phyloP scores from a whole-genome alignment of 176 grass and related monocot species.

The Ampelocalamus luodianensis region DNA sequence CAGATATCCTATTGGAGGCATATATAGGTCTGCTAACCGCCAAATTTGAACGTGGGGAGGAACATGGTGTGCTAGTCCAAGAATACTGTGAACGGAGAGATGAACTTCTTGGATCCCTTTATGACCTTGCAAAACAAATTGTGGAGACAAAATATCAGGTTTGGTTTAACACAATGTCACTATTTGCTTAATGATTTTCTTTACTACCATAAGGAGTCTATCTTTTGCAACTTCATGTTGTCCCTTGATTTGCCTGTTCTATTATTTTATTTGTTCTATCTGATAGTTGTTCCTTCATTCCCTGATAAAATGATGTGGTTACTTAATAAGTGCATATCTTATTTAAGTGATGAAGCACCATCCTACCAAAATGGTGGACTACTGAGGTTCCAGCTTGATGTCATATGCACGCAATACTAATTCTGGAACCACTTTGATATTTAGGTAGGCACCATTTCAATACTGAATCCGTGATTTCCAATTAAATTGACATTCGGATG shows the following conservation, averaged over 20 bases:
- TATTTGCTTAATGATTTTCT: conserved; percentile 24
- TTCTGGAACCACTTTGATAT: conserved; percentile 14
- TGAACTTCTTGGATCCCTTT: conserved; percentile 82
- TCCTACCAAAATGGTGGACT: conserved; percentile 2
- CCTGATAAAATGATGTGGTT: conserved; percentile 19
- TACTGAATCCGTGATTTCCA: conserved; percentile 12
- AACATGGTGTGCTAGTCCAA: conserved; percentile 71
- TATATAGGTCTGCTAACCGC: conserved; percentile 77
- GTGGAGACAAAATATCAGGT: conserved; percentile 85
- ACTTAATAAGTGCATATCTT: conserved; percentile 17
- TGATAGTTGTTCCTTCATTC: conserved; percentile 25
- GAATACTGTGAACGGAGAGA: conserved; percentile 89
- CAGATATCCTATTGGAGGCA: conserved; percentile 83
- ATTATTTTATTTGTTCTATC: conserved; percentile 28
- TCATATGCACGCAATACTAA: conserved; percentile 13
- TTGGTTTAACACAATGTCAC: conserved; percentile 30
- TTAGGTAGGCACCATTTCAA: conserved; percentile 18
- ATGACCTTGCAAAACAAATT: conserved; percentile 85
- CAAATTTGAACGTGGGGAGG: conserved; percentile 84
- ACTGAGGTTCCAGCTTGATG: conserved; percentile 12
- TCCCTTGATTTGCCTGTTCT: conserved; percentile 23
- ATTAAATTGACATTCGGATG: not conserved
- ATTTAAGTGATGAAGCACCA: conserved; percentile 6
- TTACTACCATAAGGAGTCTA: conserved; percentile 22
- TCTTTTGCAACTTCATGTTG: conserved; percentile 26